Percentiles rank a stretch among this genome's conserved stretches.
Conservation (phyloP, 192 early-diverging fungal genomes). For the Obelidium mucronatum region DNA sequence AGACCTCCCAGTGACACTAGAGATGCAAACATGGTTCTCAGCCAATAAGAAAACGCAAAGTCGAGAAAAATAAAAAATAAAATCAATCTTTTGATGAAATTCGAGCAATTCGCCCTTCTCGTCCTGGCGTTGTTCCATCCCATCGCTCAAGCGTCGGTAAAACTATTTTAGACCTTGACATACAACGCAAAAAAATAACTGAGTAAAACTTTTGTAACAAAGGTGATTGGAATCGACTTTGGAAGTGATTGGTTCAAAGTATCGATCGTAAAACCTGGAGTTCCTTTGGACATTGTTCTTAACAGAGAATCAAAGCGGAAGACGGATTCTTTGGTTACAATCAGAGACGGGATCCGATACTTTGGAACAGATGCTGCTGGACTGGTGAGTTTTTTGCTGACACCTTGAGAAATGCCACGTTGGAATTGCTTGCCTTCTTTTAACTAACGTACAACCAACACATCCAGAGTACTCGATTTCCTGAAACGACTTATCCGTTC, state of each 20-base stretch:
- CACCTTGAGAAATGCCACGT: not conserved
- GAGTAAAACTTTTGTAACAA: too few species aligned
- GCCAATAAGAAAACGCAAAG: not conserved
- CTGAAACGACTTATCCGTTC: constrained; percentile 80
- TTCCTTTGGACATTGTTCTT: constrained; percentile 91
- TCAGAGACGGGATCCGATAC: constrained; percentile 80
- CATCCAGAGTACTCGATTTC: constrained; percentile 77
- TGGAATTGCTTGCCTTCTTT: constrained; percentile 5
- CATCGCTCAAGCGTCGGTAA: not conserved
- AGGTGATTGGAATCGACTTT: constrained; percentile 94
- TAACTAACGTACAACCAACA: not conserved
- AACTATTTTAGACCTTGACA: not conserved
- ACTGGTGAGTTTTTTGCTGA: constrained; percentile 51
- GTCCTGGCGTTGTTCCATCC: not conserved
- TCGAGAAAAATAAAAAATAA: not conserved
- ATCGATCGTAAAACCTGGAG: constrained; percentile 88
- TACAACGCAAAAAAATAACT: too few species aligned
- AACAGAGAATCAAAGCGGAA: constrained; percentile 97
- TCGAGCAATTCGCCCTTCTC: not conserved
- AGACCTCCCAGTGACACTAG: constrained; percentile 23
- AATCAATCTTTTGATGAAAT: not conserved
- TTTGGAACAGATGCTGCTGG: constrained; percentile 89
- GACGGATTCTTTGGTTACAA: constrained; percentile 81
- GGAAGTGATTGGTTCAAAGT: constrained; percentile 99
- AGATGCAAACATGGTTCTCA: constrained; percentile 29